phyloP scores from a whole-genome alignment of 75 land plant genomes.

The Selaginella moellendorffii region DNA sequence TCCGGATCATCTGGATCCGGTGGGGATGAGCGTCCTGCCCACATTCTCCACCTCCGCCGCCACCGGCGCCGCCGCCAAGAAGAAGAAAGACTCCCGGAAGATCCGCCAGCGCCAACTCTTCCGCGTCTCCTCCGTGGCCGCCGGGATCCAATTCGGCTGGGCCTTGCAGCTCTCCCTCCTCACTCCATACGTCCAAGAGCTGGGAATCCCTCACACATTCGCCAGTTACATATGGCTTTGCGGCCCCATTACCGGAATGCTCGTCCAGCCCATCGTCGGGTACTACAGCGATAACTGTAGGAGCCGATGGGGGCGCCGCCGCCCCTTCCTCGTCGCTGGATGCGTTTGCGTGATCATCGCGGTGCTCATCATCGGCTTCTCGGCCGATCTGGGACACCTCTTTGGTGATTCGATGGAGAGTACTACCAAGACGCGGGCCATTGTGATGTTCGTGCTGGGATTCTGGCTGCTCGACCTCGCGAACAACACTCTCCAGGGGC shows the following conservation, averaged over 20 bases:
- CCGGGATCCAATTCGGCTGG: constrained; percentile 4
- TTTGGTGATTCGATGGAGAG: background rate
- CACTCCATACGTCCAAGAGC: constrained; percentile 8
- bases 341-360: background rate
- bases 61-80: background rate
- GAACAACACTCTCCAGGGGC: constrained; percentile 9
- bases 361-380: constrained; percentile 1
- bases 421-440: constrained; percentile 8
- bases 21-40: too few relatives aligned
- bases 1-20: too few relatives aligned
- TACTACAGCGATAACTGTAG: constrained; percentile 6
- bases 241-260: constrained; percentile 1
- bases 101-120: constrained; percentile 25
- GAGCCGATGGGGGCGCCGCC: background rate
- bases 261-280: constrained; percentile 1
- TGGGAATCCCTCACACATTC: constrained; percentile 7
- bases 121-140: background rate
- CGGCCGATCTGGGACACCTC: constrained; percentile 1
- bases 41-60: too few relatives aligned
- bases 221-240: constrained; percentile 10
- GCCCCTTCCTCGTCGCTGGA: background rate
- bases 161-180: constrained; percentile 5
- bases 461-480: constrained; percentile 3
- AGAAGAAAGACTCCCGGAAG: constrained; percentile 9
- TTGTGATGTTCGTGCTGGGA: background rate